Percentiles rank a stretch among this genome's conserved stretches.
Evolutionary conservation across 257 asterid genomes (phyloP).

Genomic region (Craterostigma plantagineum): DNA sequence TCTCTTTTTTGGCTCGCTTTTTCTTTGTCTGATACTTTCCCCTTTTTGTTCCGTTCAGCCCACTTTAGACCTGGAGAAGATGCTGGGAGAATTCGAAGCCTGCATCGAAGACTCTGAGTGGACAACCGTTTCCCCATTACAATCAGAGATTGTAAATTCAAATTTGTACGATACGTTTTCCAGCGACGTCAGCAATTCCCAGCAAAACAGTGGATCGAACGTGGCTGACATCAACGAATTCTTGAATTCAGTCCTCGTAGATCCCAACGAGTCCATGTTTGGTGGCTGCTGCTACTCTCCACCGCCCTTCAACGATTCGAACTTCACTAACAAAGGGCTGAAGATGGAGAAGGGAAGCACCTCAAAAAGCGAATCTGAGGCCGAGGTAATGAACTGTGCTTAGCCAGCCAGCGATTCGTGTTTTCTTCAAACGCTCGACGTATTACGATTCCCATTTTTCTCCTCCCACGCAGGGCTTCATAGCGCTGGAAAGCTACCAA

Average conservation of each 20-base stretch:
- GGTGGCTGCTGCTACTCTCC: constrained; percentile 8
- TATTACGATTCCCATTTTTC: neutral
- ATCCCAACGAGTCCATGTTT: constrained; percentile 29
- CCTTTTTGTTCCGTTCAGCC: constrained; percentile 21
- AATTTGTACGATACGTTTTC: constrained; percentile 14
- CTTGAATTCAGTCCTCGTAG: constrained; percentile 35
- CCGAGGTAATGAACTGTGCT: neutral
- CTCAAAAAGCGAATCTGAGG: neutral
- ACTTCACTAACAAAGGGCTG: neutral
- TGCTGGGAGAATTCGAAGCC: constrained; percentile 20
- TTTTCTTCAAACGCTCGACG: constrained; percentile 3
- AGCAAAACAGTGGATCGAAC: constrained; percentile 8
- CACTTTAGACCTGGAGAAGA: constrained; percentile 41
- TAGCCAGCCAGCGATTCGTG: too few relatives aligned
- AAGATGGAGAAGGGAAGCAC: constrained; percentile 2
- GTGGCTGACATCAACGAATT: constrained; percentile 28
- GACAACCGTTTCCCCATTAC: constrained; percentile 52
- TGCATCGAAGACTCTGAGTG: constrained; percentile 20
- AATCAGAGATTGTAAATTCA: constrained; percentile 38
- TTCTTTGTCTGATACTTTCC: neutral
- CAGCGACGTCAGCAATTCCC: constrained; percentile 13
- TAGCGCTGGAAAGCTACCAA: constrained; percentile 14
- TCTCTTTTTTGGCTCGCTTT: neutral
- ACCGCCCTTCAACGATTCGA: constrained; percentile 9
- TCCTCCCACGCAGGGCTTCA: constrained; percentile 19